Evolutionary conservation across 371 early-diverging fungal species (phyloP), one percentile per base, ranked within the genome.

Genomic region (Conidiobolus incongruus): DNA sequence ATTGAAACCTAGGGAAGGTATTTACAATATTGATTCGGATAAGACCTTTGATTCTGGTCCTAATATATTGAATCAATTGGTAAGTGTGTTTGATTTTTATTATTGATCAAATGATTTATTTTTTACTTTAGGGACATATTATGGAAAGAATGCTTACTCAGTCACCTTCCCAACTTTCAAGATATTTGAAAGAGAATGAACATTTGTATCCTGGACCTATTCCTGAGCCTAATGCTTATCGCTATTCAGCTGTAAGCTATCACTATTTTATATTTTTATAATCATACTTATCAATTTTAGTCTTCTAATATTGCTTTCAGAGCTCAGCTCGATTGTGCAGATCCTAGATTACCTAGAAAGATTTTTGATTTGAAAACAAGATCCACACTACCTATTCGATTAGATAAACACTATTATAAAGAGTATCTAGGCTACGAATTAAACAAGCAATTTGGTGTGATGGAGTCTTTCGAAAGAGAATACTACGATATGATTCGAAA

Each of bases 321-420:
- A 39, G 79, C 92, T 11, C 93, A 95, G 56, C 55, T 92, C 30
- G 95, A 95, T 60, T 90, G 91, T 49, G 56, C 67, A 34, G 73
- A 92, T 53, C 59, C 67, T 8, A 48, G 72, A 6, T 56, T 94
- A 22, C 82, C 82, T 4, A 65, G 72, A 21, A 61, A 66, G 34
- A 76, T 80, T 1, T 93, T 91, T 68, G 95, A 95, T 61, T 56
- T 95, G 10, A 95, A 95, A 51, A 89, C 92, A 3, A 70, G 95
- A 10, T 92, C 92, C 0, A 68, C 75, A 10, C 56, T 86, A 19
- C 73, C 88, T 0, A 68, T 93, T 35, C 74, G 95, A 30, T 61
- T 90, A 58, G 84, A 89, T 55, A 52, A 72, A 16, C 49, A 60
- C 7, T 79, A 87, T 50, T 81, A 85, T n/a, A 45, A 44, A 68